phyloP scores from a whole-genome alignment of 2,329 filamentous ascomycete genomes.

The Sporothrix sp. region DNA sequence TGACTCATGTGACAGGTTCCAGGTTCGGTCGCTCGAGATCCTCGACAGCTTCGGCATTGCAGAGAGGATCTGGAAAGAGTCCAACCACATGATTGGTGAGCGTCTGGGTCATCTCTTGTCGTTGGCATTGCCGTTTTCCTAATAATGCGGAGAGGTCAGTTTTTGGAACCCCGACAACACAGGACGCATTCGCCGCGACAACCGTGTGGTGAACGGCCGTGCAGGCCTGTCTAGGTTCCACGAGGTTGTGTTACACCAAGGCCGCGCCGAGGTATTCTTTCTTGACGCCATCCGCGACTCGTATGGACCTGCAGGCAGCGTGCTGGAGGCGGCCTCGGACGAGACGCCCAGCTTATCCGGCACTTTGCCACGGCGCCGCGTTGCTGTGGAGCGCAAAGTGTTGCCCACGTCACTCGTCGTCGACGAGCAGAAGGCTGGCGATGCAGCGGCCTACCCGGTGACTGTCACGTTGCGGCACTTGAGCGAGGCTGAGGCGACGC shows the following conservation, averaged over 20 bases:
- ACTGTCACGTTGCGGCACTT: conserved; percentile 46
- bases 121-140: no score
- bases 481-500: conserved; percentile 44
- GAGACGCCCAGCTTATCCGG: conserved; percentile 6
- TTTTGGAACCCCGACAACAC: conserved; percentile 54
- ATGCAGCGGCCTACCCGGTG: conserved; percentile 45
- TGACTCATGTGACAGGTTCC: conserved; percentile 23
- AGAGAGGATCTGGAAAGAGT: conserved; percentile 54
- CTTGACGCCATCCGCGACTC: conserved; percentile 18
- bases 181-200: conserved; percentile 47
- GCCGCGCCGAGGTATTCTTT: conserved; percentile 58
- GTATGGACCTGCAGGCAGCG: conserved; percentile 1
- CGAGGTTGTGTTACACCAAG: conserved; percentile 61
- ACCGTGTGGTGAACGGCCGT: conserved; percentile 53
- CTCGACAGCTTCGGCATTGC: conserved; percentile 62
- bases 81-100: conserved; percentile 51
- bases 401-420: conserved; percentile 43
- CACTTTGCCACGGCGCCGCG: conserved; percentile 11
- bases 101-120: neutral
- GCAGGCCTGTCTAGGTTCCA: conserved; percentile 52
- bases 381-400: conserved; percentile 46
- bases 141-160: conserved; percentile 34
- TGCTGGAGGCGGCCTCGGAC: neutral
- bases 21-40: conserved; percentile 62
- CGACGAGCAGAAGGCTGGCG: conserved; percentile 35